These are phyloP conservation scores for Kwoniella newhampshirensis DNA, from an alignment of 768 basidiomycete genomes.

Conservation along the genomic window DNA sequence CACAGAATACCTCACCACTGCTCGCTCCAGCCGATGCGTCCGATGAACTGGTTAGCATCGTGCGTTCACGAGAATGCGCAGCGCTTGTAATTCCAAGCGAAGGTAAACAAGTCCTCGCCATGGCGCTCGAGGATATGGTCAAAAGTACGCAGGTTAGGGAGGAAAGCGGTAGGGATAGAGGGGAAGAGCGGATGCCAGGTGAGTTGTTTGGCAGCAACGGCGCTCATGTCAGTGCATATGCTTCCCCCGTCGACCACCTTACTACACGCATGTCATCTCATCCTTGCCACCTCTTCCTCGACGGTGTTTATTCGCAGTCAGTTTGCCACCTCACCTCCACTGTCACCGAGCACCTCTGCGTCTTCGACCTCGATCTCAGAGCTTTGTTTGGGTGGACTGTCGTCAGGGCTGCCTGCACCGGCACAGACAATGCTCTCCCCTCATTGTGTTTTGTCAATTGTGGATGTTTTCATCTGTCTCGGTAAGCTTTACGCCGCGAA, in stretches of 20 bases:
- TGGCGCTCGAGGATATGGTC: conserved; percentile 34
- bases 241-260: conserved; percentile 30
- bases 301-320: conserved; percentile 31
- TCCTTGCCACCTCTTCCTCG: conserved; percentile 39
- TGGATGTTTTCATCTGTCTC: conserved; percentile 10
- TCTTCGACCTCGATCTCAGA: conserved; percentile 12
- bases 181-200: conserved; percentile 43
- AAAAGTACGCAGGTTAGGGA: conserved; percentile 28
- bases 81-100: conserved; percentile 35
- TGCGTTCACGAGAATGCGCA: conserved; percentile 33
- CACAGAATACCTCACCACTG: conserved; percentile 16
- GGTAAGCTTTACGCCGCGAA: conserved; percentile 1
- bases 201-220: conserved; percentile 5
- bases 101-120: conserved; percentile 34
- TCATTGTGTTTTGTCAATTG: conserved; percentile 37
- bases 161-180: conserved; percentile 26
- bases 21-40: conserved; percentile 12
- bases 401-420: conserved; percentile 16
- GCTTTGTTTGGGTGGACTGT: conserved; percentile 11
- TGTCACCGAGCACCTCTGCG: conserved; percentile 10
- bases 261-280: conserved; percentile 36
- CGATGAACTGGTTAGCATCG: conserved; percentile 24
- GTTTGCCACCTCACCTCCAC: conserved; percentile 12
- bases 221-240: conserved; percentile 30
- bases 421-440: conserved; percentile 31